Evolutionary conservation across 495 filamentous ascomycete genomes (phyloP).

Genomic region (Penicillium taxi): DNA sequence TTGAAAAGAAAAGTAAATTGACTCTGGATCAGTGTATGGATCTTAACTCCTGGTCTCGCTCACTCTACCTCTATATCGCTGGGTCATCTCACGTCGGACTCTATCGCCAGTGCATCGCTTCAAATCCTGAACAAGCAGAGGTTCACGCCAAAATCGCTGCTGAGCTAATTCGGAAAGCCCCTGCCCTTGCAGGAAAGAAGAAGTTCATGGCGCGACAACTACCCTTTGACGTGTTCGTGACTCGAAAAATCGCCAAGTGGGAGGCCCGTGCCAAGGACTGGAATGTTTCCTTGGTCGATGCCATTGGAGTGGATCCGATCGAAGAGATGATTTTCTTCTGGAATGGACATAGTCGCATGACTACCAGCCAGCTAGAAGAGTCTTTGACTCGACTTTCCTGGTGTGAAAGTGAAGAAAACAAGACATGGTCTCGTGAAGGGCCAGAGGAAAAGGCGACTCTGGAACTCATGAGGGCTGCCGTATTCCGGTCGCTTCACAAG

Average conservation of each 20-base stretch:
- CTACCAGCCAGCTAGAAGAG: conserved; percentile 50
- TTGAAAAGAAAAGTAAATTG: too few species aligned
- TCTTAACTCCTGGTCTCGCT: conserved; percentile 86
- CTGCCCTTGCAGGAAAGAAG: conserved; percentile 73
- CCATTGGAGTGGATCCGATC: conserved; percentile 71
- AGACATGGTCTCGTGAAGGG: conserved; percentile 49
- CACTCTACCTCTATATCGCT: conserved; percentile 84
- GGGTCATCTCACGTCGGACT: conserved; percentile 68
- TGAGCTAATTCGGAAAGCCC: conserved; percentile 62
- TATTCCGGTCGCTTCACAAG: conserved; percentile 53
- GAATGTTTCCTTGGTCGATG: conserved; percentile 67
- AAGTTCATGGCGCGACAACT: conserved; percentile 80
- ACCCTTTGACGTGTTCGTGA: conserved; percentile 84
- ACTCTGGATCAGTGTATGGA: conserved; percentile 53
- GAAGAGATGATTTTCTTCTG: conserved; percentile 98
- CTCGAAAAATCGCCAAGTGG: conserved; percentile 85
- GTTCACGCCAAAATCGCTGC: conserved; percentile 57
- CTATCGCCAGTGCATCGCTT: conserved; percentile 52
- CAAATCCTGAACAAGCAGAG: conserved; percentile 43
- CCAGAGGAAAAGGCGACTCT: conserved; percentile 68
- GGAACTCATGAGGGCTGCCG: conserved; percentile 57
- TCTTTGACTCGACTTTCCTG: conserved; percentile 59
- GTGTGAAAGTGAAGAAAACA: conserved; percentile 50
- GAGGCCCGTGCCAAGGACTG: conserved; percentile 65
- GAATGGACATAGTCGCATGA: conserved; percentile 76